Conservation (phyloP, 768 basidiomycete species). For the Psilocybe sp. region DNA sequence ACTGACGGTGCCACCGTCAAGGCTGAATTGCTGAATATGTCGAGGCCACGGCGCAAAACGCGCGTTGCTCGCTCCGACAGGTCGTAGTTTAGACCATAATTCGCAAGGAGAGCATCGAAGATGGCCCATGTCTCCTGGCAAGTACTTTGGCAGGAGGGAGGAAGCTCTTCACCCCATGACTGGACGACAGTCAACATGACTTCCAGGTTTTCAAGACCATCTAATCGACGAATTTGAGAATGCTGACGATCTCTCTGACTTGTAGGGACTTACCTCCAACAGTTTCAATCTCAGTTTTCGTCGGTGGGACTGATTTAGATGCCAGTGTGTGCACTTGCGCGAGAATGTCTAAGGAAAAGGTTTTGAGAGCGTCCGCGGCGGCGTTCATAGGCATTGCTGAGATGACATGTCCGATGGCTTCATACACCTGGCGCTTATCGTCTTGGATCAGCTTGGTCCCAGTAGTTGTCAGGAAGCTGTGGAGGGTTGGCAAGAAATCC, state of each 20-base stretch:
- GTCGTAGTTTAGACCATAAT: constrained; percentile 72
- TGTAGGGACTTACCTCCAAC: constrained; percentile 57
- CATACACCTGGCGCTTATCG: constrained; percentile 89
- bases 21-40: constrained; percentile 70
- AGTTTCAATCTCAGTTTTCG: constrained; percentile 68
- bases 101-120: constrained; percentile 75
- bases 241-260: background rate
- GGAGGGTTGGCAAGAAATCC: constrained; percentile 87
- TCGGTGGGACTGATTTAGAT: constrained; percentile 48
- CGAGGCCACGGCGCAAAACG: constrained; percentile 79
- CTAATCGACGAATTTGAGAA: constrained; percentile 32
- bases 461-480: constrained; percentile 80
- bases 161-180: constrained; percentile 80
- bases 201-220: constrained; percentile 89
- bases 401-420: constrained; percentile 94
- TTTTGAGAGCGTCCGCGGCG: constrained; percentile 81
- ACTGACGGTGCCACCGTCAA: constrained; percentile 69
- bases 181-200: constrained; percentile 85
- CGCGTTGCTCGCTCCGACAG: constrained; percentile 83
- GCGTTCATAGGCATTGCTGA: constrained; percentile 89
- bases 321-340: constrained; percentile 68
- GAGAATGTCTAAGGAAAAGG: constrained; percentile 85
- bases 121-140: constrained; percentile 80
- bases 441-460: constrained; percentile 81
- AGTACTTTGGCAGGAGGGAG: constrained; percentile 73